Percentiles rank a stretch among this genome's conserved stretches.
phyloP scores from a whole-genome alignment of 495 filamentous ascomycete genomes.

The Pyronema omphalodes region DNA sequence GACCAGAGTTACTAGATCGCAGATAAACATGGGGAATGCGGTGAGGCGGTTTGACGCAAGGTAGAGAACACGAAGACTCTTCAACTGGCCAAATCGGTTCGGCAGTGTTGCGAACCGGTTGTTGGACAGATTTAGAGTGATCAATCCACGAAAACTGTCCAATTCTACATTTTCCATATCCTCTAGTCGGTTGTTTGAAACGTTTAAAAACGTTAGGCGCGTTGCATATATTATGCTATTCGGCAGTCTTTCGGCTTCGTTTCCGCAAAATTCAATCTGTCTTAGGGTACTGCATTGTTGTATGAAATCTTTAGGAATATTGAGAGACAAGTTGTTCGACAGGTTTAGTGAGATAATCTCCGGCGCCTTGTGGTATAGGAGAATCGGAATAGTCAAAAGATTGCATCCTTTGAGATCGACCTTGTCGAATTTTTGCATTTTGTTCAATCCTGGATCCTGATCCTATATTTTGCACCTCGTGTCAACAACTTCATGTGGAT shows the following conservation, averaged over 20 bases:
- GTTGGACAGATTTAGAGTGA: constrained; percentile 83
- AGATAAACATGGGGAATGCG: constrained; percentile 67
- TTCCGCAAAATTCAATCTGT: constrained; percentile 85
- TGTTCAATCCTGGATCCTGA: constrained; percentile 60
- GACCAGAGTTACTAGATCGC: constrained; percentile 60
- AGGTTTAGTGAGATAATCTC: constrained; percentile 93
- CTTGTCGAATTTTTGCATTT: constrained; percentile 75
- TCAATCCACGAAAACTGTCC: constrained; percentile 46
- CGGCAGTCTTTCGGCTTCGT: constrained; percentile 77
- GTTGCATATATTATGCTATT: constrained; percentile 65
- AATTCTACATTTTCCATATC: constrained; percentile 70
- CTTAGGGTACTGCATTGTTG: constrained; percentile 77
- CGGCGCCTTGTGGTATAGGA: constrained; percentile 70
- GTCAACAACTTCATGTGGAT: background rate
- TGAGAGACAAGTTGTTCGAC: constrained; percentile 74
- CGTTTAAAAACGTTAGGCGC: constrained; percentile 70
- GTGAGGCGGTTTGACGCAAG: constrained; percentile 83
- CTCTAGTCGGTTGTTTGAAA: constrained; percentile 85
- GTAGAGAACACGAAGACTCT: constrained; percentile 59
- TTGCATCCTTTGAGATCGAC: constrained; percentile 85
- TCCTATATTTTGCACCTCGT: constrained; percentile 26
- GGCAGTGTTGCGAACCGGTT: constrained; percentile 68
- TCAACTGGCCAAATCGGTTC: constrained; percentile 59
- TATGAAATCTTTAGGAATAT: constrained; percentile 92
- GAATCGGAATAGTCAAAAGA: constrained; percentile 85